A percentile compares a stretch with the other conserved stretches of the same genome.
Conservation (phyloP, 2,329 filamentous ascomycete species). For the Venturia pyrina region DNA sequence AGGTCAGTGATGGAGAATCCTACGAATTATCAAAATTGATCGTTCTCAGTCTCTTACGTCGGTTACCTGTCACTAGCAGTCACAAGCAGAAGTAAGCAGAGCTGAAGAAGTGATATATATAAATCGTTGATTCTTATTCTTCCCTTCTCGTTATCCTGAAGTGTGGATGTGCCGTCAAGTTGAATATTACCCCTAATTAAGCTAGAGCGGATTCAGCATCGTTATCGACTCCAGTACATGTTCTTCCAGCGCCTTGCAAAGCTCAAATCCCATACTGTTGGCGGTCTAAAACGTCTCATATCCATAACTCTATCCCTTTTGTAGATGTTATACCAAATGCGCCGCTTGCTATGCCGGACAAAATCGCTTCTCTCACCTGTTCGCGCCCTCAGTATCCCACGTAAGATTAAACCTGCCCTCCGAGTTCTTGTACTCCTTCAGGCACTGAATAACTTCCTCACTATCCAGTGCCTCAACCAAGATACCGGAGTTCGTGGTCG, state of each 20-base stretch:
- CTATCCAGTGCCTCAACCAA: slow-evolving; percentile 64
- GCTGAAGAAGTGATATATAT: too few species aligned
- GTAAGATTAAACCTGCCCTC: slow-evolving; percentile 68
- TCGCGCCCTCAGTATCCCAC: slow-evolving; percentile 48
- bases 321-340: background rate
- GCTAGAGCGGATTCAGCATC: background rate
- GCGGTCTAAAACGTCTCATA: background rate
- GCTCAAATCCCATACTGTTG: background rate
- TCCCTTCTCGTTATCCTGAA: too few species aligned
- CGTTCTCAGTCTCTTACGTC: too few species aligned
- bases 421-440: slow-evolving; percentile 67
- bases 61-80: too few species aligned
- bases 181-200: background rate
- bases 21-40: too few species aligned
- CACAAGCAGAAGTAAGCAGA: too few species aligned
- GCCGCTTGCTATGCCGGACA: background rate
- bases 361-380: background rate
- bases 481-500: slow-evolving; percentile 59
- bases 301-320: background rate
- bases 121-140: too few species aligned
- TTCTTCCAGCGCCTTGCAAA: background rate
- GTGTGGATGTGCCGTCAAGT: background rate
- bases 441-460: slow-evolving; percentile 58
- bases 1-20: too few species aligned
- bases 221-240: background rate